Conservation (phyloP, 139 green algal species). For the Astrephomene gubernaculifera region DNA sequence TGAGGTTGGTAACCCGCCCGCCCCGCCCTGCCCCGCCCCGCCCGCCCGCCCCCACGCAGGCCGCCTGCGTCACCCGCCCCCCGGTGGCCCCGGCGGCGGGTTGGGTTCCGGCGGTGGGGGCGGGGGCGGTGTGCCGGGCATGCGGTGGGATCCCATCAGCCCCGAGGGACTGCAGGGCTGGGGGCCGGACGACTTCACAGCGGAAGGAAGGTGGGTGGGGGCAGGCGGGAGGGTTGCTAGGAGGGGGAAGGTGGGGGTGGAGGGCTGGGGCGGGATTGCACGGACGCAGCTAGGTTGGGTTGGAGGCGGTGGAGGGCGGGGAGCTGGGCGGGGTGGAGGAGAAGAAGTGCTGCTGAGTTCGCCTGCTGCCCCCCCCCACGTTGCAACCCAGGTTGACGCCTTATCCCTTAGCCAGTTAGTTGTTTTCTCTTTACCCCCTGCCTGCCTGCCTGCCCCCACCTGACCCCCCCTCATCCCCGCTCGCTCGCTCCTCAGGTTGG, state of each 20-base stretch:
- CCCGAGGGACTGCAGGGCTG: constrained; percentile 61
- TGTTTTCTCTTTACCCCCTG: background rate
- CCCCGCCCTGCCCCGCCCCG: background rate
- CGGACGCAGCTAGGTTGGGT: background rate
- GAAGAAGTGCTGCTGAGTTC: background rate
- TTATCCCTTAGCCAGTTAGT: background rate
- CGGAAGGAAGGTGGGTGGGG: constrained; percentile 5
- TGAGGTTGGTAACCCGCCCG: background rate
- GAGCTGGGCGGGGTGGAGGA: background rate
- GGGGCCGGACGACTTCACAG: constrained; percentile 56
- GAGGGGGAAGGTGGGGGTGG: background rate
- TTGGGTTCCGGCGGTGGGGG: background rate
- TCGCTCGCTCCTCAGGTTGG: background rate
- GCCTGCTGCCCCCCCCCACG: background rate
- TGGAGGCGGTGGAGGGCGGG: background rate
- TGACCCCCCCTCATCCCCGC: background rate
- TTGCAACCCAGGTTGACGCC: background rate
- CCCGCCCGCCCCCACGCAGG: background rate
- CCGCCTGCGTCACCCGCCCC: constrained; percentile 35
- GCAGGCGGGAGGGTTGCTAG: background rate
- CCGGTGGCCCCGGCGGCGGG: background rate
- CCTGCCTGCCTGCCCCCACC: background rate
- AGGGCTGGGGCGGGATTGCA: background rate
- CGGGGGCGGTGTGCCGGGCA: constrained; percentile 21
- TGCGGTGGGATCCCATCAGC: constrained; percentile 51